A percentile compares a stretch with the other conserved stretches of the same genome.
phyloP scores from a whole-genome alignment of 2,329 filamentous ascomycete genomes.

The Sordariomycetes sp. region DNA sequence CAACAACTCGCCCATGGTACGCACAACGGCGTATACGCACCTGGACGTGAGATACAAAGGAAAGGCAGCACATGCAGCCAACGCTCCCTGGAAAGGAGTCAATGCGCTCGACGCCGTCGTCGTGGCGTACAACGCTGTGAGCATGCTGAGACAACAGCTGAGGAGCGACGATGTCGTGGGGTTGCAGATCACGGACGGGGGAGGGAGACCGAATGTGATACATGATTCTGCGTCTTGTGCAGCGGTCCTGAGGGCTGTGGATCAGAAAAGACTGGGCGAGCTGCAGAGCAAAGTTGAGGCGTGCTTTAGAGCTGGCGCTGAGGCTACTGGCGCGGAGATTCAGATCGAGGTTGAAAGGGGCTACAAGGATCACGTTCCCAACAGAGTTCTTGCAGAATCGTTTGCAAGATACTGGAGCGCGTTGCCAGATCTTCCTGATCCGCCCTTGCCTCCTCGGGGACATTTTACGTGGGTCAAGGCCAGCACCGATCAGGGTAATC shows the following conservation, averaged over 20 bases:
- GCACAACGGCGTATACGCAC: constrained; percentile 39
- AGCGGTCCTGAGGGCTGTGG: constrained; percentile 16
- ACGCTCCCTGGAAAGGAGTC: constrained; percentile 24
- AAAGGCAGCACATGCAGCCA: constrained; percentile 23
- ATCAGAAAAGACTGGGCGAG: constrained; percentile 9
- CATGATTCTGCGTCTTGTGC: constrained; percentile 35
- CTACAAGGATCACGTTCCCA: constrained; percentile 47
- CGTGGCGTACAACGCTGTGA: constrained; percentile 22
- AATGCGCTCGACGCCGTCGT: constrained; percentile 29
- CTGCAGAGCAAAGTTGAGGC: constrained; percentile 30
- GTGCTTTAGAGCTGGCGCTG: constrained; percentile 29
- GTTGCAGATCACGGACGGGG: constrained; percentile 43
- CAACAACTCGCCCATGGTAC: constrained; percentile 35
- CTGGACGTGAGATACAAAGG: constrained; percentile 34
- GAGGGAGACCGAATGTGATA: constrained; percentile 46
- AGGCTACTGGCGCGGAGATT: constrained; percentile 35
- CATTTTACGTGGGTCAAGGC: constrained; percentile 38
- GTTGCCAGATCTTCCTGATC: constrained; percentile 18
- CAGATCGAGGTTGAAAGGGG: constrained; percentile 25
- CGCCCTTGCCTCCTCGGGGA: constrained; percentile 19
- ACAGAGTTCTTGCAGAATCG: constrained; percentile 33
- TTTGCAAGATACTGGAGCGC: constrained; percentile 34
- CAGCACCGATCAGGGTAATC: constrained; percentile 49
- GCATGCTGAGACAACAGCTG: constrained; percentile 27
- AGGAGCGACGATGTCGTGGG: constrained; percentile 27